Percentiles rank a stretch among this genome's conserved stretches.
Evolutionary conservation across 192 early-diverging fungal genomes (phyloP).

Genomic region (Rhizophagus sp.): DNA sequence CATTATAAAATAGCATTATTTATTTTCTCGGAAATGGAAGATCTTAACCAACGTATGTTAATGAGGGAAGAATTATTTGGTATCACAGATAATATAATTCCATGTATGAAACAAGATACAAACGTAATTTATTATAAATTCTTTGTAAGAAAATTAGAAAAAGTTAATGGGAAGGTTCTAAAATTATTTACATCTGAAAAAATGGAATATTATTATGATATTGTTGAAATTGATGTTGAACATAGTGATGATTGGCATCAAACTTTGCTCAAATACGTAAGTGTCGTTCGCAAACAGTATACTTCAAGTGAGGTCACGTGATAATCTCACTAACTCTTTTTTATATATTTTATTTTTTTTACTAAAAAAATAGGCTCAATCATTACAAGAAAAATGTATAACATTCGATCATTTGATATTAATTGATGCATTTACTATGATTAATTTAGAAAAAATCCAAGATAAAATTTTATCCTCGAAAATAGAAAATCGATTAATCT

Average conservation of each 20-base stretch:
- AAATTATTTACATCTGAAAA: slow-evolving; percentile 45
- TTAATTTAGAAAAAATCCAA: slow-evolving; percentile 37
- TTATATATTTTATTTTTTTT: too few relatives aligned
- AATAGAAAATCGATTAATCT: not conserved
- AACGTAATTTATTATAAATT: slow-evolving; percentile 48
- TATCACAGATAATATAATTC: slow-evolving; percentile 51
- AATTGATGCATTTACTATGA: slow-evolving; percentile 38
- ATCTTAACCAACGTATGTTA: slow-evolving; percentile 44
- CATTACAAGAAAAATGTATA: slow-evolving; percentile 14
- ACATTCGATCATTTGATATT: slow-evolving; percentile 48
- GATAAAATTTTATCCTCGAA: slow-evolving; percentile 19
- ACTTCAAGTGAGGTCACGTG: too few relatives aligned
- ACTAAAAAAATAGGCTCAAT: not conserved
- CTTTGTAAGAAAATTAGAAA: slow-evolving; percentile 35
- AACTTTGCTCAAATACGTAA: slow-evolving; percentile 36
- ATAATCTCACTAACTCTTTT: too few relatives aligned
- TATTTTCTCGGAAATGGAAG: slow-evolving; percentile 43
- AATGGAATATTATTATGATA: slow-evolving; percentile 54
- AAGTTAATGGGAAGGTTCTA: slow-evolving; percentile 13
- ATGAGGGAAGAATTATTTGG: slow-evolving; percentile 57
- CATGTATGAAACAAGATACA: slow-evolving; percentile 47
- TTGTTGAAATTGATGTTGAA: slow-evolving; percentile 27
- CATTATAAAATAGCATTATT: slow-evolving; percentile 51
- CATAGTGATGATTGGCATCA: slow-evolving; percentile 22
- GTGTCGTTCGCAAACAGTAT: too few relatives aligned